Conservation (phyloP, 768 basidiomycete genomes). For the Mycena filopes region DNA sequence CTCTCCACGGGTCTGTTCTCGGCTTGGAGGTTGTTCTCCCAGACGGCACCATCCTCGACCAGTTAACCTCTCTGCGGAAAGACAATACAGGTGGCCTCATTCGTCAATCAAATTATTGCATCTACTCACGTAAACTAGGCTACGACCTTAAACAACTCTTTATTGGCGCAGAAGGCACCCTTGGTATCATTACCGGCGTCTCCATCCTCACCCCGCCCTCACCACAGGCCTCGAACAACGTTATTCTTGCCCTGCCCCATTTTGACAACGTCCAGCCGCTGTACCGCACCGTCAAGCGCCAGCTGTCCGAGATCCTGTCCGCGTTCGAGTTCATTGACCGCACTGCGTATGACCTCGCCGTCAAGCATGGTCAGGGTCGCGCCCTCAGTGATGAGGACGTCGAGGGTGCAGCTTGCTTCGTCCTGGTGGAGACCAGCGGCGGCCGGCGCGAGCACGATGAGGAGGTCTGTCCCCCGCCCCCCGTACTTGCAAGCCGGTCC, state of each 20-base stretch:
- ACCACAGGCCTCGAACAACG: slow-evolving; percentile 87
- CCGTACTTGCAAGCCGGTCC: too few relatives aligned
- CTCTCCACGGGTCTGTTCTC: slow-evolving; percentile 92
- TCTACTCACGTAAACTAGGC: slow-evolving; percentile 57
- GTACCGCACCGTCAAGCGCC: slow-evolving; percentile 81
- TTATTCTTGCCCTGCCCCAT: slow-evolving; percentile 88
- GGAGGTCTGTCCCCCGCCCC: slow-evolving; percentile 63
- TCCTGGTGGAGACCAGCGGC: slow-evolving; percentile 94
- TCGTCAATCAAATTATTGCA: slow-evolving; percentile 11
- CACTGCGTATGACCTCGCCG: slow-evolving; percentile 84
- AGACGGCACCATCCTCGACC: slow-evolving; percentile 91
- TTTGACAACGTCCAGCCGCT: slow-evolving; percentile 90
- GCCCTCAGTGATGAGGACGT: slow-evolving; percentile 80
- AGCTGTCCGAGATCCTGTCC: slow-evolving; percentile 93
- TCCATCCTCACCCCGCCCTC: slow-evolving; percentile 92
- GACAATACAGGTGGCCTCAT: slow-evolving; percentile 86
- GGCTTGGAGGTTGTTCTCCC: slow-evolving; percentile 96
- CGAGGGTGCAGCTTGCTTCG: slow-evolving; percentile 85
- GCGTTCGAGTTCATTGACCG: slow-evolving; percentile 98
- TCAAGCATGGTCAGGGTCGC: slow-evolving; percentile 84
- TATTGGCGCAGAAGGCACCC: slow-evolving; percentile 96
- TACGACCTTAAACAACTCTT: slow-evolving; percentile 99
- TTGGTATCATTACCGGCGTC: slow-evolving; percentile 94
- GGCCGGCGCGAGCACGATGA: slow-evolving; percentile 93
- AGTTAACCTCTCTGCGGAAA: slow-evolving; percentile 90